Evolutionary conservation across 148 eudicot genomes (phyloP), one percentile per base, ranked within the genome.

Genomic region (Talinum fruticosum): DNA sequence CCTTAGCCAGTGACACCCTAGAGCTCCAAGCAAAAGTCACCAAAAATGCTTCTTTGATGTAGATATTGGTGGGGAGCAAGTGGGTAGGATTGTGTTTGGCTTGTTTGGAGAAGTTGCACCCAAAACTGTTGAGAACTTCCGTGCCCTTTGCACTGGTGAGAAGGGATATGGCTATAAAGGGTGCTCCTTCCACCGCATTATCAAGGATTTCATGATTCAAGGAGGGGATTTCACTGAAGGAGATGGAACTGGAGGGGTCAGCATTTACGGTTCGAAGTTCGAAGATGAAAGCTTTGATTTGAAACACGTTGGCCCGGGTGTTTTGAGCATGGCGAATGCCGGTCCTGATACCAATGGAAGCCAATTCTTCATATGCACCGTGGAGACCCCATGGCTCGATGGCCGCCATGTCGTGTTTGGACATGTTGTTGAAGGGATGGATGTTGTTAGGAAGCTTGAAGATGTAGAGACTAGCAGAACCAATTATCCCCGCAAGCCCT

Each of bases 171-270:
- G 89, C 29, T 89, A 82, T 85, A 89, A 86, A 64, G 90, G 90
- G 19, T 83, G 85, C 74, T 51, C 82, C 19, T 89, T 89, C 81
- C 90, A 87, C 80, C 88, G 90, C 53, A 84, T 89, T 61, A 89
- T 87, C 29, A 85, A 85, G 69, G 84, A 82, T 28, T 89, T 89
- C 83, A 89, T 87, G 89, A 83, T 85, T 79, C 90, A 89, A 71
- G 90, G 93, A 73, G 93, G 93, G 51, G 93, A 89, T 45, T 89
- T 89, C 82, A 84, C 87, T 24, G 85, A 81, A 57, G 92, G 87
- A 81, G 83, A 89, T 84, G 93, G 93, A 29, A 87, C 90, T 24
- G 93, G 93, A 64, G 90, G 90, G 29, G 78, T 65, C 45, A 87
- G 90, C 49, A 89, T 89, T 44, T 87, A 87, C 76, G 93, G 93